These are phyloP conservation scores for Pseudopediastrum boryanum DNA, from an alignment of 139 green algal genomes.

Conservation along the genomic window DNA sequence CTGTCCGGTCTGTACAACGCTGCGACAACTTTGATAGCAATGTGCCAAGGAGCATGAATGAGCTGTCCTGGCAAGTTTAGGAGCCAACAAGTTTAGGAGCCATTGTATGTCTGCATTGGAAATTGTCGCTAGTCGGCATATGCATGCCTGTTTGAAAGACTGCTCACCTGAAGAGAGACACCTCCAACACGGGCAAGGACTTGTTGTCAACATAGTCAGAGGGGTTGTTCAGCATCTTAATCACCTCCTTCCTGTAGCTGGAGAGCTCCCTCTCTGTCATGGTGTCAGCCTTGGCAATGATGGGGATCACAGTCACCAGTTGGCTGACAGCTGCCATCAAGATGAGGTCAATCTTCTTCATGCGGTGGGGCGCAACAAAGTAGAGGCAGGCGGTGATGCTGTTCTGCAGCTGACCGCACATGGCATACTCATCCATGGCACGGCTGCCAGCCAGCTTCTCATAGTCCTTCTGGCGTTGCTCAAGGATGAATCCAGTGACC, in stretches of 20 bases:
- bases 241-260: slow-evolving; percentile 8
- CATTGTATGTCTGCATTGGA: too few species aligned
- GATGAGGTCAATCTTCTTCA: slow-evolving; percentile 31
- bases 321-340: slow-evolving; percentile 26
- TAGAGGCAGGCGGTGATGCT: slow-evolving; percentile 28
- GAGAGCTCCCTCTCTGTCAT: slow-evolving; percentile 32
- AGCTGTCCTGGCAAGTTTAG: too few species aligned
- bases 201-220: slow-evolving; percentile 9
- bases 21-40: too few species aligned
- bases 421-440: slow-evolving; percentile 5
- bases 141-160: too few species aligned
- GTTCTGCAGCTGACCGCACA: slow-evolving; percentile 36
- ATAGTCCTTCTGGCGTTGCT: slow-evolving; percentile 26
- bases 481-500: slow-evolving; percentile 10
- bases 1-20: too few species aligned
- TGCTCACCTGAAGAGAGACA: too few species aligned
- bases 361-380: slow-evolving; percentile 17
- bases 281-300: slow-evolving; percentile 37
- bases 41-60: too few species aligned
- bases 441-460: slow-evolving; percentile 21
- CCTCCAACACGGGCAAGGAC: slow-evolving; percentile 38
- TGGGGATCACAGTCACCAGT: slow-evolving; percentile 28
- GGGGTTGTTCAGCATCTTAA: slow-evolving; percentile 12
- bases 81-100: too few species aligned
- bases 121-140: too few species aligned